These are phyloP conservation scores for Teratosphaeria epicoccoides DNA, from an alignment of 2,329 filamentous ascomycete species.

Conservation along the genomic window DNA sequence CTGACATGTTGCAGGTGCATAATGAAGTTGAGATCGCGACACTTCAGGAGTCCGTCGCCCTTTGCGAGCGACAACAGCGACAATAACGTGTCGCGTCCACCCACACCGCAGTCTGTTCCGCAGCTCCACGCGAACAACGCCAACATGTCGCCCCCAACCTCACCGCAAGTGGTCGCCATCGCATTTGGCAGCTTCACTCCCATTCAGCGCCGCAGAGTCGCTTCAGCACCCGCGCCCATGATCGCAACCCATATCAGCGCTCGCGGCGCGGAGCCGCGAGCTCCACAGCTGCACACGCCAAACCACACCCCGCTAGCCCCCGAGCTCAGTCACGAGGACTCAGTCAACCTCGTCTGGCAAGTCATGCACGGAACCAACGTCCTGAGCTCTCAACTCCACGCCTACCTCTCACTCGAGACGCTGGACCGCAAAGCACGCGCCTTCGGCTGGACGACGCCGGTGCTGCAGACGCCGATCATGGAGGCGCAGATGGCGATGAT, in stretches of 20 bases:
- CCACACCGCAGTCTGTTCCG: too few species aligned
- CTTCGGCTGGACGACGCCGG: neutral
- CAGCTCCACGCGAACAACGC: neutral
- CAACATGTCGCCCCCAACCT: neutral
- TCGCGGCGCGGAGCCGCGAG: neutral
- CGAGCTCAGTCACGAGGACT: neutral
- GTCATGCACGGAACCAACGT: conserved; percentile 1
- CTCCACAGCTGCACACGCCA: neutral
- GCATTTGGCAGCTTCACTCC: neutral
- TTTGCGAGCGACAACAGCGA: too few species aligned
- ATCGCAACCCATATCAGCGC: neutral
- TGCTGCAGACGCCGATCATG: neutral
- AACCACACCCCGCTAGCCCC: neutral
- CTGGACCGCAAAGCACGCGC: conserved; percentile 2
- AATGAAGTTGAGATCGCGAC: neutral
- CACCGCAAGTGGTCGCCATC: neutral
- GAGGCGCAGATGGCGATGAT: conserved; percentile 2
- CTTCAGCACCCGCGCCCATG: neutral
- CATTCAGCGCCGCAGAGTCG: neutral
- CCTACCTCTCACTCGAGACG: conserved; percentile 5
- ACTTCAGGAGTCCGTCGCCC: too few species aligned
- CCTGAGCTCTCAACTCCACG: conserved; percentile 1
- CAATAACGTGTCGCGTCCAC: too few species aligned
- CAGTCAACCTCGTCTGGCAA: conserved; percentile 2
- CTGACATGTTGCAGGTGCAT: neutral